Conservation (phyloP, 805 yeast species). For the Cyberlindnera veronae region DNA sequence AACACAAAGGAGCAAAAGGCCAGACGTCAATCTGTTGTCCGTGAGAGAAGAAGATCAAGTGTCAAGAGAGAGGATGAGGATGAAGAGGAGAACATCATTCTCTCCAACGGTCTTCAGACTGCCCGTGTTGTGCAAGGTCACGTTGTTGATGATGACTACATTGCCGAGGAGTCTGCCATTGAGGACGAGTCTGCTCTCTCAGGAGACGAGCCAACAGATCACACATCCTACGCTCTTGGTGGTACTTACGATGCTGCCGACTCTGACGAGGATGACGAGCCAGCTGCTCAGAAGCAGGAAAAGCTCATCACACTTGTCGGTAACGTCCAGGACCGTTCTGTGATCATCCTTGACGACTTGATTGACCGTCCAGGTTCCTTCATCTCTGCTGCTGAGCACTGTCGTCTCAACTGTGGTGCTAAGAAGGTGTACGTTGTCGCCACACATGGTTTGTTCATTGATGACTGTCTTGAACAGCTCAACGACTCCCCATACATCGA, state of each 20-base stretch:
- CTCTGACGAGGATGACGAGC: constrained; percentile 83
- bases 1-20: constrained; percentile 33
- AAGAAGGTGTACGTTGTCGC: constrained; percentile 85
- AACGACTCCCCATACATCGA: constrained; percentile 80
- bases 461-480: constrained; percentile 77
- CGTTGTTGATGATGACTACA: constrained; percentile 84
- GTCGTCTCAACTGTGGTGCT: constrained; percentile 95
- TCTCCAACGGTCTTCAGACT: constrained; percentile 82
- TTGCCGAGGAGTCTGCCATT: constrained; percentile 29
- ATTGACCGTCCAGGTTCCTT: constrained; percentile 92
- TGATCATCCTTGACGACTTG: constrained; percentile 94
- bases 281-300: constrained; percentile 47
- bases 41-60: constrained; percentile 39
- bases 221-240: constrained; percentile 60
- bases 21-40: constrained; percentile 45
- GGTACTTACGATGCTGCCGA: constrained; percentile 78
- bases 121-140: constrained; percentile 97
- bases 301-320: constrained; percentile 95
- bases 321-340: constrained; percentile 87
- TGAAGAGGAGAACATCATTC: constrained; percentile 63
- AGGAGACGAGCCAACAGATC: constrained; percentile 26
- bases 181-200: constrained; percentile 32
- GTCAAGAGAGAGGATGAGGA: constrained; percentile 43
- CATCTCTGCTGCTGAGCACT: constrained; percentile 97
- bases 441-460: constrained; percentile 93